Evolutionary conservation across 78 protist genomes (phyloP), one percentile per base, ranked within the genome.

Genomic region (Dictyostelium discoideum): DNA sequence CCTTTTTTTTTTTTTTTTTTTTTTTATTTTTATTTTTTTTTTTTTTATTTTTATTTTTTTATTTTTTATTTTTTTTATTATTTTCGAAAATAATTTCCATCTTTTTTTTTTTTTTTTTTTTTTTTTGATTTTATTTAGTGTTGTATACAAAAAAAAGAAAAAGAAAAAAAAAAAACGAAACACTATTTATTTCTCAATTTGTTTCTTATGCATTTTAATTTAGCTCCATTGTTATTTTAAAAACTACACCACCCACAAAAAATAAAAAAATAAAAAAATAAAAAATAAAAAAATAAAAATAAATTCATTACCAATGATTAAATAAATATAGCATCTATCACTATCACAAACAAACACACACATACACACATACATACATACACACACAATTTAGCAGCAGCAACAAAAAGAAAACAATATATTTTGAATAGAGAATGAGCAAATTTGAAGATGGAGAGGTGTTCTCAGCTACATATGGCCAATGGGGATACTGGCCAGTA

Each of bases 401-500:
- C 37, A 32, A 1, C 37, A 32, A 32, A 32, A 32, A 32, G 37
- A 1, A 32, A 32, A n/a, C n/a, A n/a, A n/a, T n/a, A n/a, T n/a
- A n/a, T n/a, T n/a, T n/a, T n/a, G 2, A 32, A 32, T 67, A 67
- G 32, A 9, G 32, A 32, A 73, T 73, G 79, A 32, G 3, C 0
- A 77, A 39, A 26, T 46, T 3, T 46, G 69, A 80, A 72, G 92
- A 85, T 3, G 81, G 79, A n/a, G 44, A 37, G 10, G 93, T 87
- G 8, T 87, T 46, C 5, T 40, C 93, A 32, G 93, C 69, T 2
- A 22, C 9, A 2, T 87, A 87, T 46, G 93, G 93, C 13, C 65
- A 80, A 24, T 87, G 93, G 93, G 93, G 93, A 22, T 37, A n/a
- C 24, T 87, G 93, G 93, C 93, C 93, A 9, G 80, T 60, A 3